Evolutionary conservation across 2,329 filamentous ascomycete genomes (phyloP).

Genomic region (Ophiocordyceps camponoti-saundersi): DNA sequence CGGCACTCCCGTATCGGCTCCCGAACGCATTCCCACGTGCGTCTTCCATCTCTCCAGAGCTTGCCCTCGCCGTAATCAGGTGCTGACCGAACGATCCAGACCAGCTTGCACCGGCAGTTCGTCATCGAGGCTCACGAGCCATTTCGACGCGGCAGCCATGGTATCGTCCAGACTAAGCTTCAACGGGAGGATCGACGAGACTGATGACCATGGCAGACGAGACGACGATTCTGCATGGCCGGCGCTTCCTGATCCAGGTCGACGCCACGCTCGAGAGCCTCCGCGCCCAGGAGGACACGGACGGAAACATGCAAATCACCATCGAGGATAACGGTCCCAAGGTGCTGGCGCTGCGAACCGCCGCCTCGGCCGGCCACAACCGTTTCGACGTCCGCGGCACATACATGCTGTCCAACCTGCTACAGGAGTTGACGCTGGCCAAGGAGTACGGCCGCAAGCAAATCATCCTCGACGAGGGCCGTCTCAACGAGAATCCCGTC

Average conservation of each 20-base stretch:
- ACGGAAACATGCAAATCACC: conserved; percentile 91
- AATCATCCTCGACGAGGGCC: conserved; percentile 79
- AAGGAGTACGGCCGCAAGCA: conserved; percentile 80
- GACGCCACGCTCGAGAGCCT: conserved; percentile 67
- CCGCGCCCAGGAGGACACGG: conserved; percentile 75
- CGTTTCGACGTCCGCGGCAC: conserved; percentile 85
- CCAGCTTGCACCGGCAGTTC: conserved; percentile 35
- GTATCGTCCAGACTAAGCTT: conserved; percentile 11
- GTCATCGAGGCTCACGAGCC: conserved; percentile 34
- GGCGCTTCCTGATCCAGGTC: conserved; percentile 76
- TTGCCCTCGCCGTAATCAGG: not conserved
- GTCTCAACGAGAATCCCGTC: conserved; percentile 90
- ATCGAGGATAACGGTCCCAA: conserved; percentile 93
- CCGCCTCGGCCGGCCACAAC: conserved; percentile 71
- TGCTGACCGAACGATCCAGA: conserved; percentile 22
- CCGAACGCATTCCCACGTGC: conserved; percentile 39
- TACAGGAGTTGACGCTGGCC: conserved; percentile 87
- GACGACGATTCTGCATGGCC: conserved; percentile 42
- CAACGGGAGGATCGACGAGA: not conserved
- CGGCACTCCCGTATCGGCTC: conserved; percentile 33
- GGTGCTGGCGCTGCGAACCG: conserved; percentile 70
- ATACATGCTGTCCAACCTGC: conserved; percentile 91
- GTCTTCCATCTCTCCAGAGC: conserved; percentile 1
- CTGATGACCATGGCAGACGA: conserved; percentile 43
- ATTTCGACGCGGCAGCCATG: conserved; percentile 41